phyloP scores from a whole-genome alignment of 177 flowering plant species.

The Telopea speciosissima region DNA sequence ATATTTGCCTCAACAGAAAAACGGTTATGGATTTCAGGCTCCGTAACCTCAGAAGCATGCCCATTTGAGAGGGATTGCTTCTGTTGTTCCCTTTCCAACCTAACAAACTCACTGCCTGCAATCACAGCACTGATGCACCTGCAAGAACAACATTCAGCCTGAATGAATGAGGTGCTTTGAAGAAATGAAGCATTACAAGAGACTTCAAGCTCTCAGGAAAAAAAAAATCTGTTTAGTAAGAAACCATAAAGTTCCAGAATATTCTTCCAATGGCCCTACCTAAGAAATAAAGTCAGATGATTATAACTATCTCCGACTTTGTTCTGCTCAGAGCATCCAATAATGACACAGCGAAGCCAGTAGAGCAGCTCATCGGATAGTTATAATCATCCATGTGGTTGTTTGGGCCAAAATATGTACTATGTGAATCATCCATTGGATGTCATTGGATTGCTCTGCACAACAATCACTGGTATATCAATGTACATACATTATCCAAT shows the following conservation, averaged over 20 bases:
- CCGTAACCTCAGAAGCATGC: conserved; percentile 38
- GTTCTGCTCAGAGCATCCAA: neutral
- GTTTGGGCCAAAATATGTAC: neutral
- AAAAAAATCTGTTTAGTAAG: neutral
- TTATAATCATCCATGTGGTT: neutral
- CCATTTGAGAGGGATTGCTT: conserved; percentile 55
- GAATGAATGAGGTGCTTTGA: neutral
- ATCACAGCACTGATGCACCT: conserved; percentile 91
- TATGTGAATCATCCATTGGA: neutral
- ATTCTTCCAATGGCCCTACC: neutral
- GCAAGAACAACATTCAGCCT: conserved; percentile 18
- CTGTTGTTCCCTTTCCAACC: conserved; percentile 74
- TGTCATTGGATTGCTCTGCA: neutral
- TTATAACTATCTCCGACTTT: neutral
- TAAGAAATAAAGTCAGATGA: neutral
- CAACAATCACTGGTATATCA: too few species aligned
- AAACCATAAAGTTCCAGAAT: too few species aligned
- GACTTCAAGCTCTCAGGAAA: neutral
- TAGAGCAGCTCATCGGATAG: neutral
- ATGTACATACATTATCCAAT: neutral
- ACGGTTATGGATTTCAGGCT: conserved; percentile 43
- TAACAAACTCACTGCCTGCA: conserved; percentile 84
- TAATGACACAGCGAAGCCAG: neutral
- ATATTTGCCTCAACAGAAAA: conserved; percentile 62
- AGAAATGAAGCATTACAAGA: neutral